Conservation (phyloP, 106 monocot species). For the Amphibolis antarctica region DNA sequence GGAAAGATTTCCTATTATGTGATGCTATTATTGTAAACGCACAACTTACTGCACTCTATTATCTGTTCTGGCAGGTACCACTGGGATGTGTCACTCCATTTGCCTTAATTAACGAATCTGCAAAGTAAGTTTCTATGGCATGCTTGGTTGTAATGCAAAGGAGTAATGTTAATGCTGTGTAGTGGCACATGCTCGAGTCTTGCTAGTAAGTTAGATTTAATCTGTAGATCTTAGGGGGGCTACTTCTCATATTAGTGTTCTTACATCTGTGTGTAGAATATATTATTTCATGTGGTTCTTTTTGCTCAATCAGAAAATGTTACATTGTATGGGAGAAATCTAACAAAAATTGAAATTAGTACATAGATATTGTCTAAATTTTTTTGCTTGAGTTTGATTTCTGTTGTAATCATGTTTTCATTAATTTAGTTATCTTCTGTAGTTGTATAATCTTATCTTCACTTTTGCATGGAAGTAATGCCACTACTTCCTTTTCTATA, state of each 20-base stretch:
- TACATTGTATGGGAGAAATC: too few species aligned
- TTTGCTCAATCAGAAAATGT: too few species aligned
- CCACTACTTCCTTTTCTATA: too few species aligned
- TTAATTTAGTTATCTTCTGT: too few species aligned
- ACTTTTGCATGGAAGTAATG: too few species aligned
- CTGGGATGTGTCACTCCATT: constrained; percentile 94
- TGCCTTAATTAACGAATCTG: constrained; percentile 74
- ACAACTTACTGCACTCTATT: background rate
- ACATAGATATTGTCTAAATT: too few species aligned
- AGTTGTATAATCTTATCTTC: too few species aligned
- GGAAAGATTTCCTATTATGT: too few species aligned
- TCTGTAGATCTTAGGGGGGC: background rate
- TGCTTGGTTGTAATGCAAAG: background rate
- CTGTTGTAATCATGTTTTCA: too few species aligned
- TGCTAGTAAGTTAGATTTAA: background rate
- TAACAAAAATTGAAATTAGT: too few species aligned
- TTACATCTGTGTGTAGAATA: background rate
- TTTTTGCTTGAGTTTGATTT: too few species aligned
- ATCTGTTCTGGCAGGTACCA: constrained; percentile 38
- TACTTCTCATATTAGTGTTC: background rate
- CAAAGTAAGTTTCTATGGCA: constrained; percentile 35
- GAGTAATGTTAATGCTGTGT: background rate
- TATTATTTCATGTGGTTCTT: background rate
- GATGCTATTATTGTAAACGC: too few species aligned
- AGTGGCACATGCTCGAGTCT: background rate